Evolutionary conservation across 2,329 filamentous ascomycete genomes (phyloP).

Genomic region (Fusarium mangiferae): DNA sequence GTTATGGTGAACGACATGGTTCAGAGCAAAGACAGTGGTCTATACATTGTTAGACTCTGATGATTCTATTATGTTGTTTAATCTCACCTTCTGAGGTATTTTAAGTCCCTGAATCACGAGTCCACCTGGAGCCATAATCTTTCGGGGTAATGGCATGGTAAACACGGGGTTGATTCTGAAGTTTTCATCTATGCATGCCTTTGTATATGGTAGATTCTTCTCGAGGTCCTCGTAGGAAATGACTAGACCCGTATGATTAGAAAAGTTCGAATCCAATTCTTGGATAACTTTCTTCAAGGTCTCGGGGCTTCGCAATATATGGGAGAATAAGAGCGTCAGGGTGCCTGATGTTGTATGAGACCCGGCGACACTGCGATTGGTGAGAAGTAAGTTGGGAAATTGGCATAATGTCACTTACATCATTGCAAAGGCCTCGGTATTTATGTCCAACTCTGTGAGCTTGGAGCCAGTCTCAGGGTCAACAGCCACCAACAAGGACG

Average conservation of each 20-base stretch:
- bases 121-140: background rate
- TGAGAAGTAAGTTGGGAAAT: background rate
- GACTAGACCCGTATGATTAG: fast-evolving
- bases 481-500: background rate
- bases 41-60: background rate
- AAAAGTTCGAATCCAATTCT: background rate
- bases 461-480: background rate
- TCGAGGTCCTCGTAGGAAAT: background rate
- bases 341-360: background rate
- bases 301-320: background rate
- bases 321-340: background rate
- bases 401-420: background rate
- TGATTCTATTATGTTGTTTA: fast-evolving
- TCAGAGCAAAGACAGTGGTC: background rate
- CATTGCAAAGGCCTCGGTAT: background rate
- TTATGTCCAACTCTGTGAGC: background rate
- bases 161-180: background rate
- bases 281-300: background rate
- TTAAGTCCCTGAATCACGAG: background rate
- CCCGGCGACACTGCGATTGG: background rate
- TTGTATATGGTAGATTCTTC: background rate
- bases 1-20: background rate
- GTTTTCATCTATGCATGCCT: background rate
- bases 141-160: background rate
- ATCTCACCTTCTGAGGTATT: background rate